Evolutionary conservation across 2,329 filamentous ascomycete species (phyloP).

Genomic region (Diaporthe sp.): DNA sequence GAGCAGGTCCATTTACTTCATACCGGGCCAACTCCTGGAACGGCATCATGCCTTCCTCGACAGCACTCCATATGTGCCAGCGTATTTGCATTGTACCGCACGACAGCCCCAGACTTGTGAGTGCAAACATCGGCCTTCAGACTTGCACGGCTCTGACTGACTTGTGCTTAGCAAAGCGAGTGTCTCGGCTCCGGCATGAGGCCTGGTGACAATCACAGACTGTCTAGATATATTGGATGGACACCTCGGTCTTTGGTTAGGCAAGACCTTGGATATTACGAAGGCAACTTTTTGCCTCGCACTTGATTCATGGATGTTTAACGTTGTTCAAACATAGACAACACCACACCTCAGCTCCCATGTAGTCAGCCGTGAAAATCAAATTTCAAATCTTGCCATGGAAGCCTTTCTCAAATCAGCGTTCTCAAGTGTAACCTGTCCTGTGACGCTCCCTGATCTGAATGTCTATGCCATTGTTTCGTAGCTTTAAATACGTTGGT

Average conservation of each 20-base stretch:
- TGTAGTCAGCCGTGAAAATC: not conserved
- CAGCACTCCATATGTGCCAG: not conserved
- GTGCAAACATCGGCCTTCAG: not conserved
- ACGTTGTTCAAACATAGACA: not conserved
- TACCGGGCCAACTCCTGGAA: not conserved
- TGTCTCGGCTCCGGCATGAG: not conserved
- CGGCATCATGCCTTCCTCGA: not conserved
- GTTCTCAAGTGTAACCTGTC: not conserved
- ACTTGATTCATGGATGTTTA: not conserved
- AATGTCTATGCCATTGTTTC: constrained; percentile 37
- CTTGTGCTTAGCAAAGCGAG: not conserved
- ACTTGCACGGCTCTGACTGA: not conserved
- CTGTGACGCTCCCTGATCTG: not conserved
- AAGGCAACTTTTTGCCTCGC: not conserved
- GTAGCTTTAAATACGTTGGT: not conserved
- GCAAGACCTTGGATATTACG: not conserved
- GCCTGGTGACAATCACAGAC: not conserved
- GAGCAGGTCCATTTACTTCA: not conserved
- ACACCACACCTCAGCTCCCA: not conserved
- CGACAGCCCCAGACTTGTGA: not conserved
- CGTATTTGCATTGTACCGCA: no score
- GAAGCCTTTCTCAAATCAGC: not conserved
- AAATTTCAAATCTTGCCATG: not conserved
- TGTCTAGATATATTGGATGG: not conserved
- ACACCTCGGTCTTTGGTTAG: not conserved